phyloP scores from a whole-genome alignment of 73 alveolate genomes.

The Paramecium octaurelia region DNA sequence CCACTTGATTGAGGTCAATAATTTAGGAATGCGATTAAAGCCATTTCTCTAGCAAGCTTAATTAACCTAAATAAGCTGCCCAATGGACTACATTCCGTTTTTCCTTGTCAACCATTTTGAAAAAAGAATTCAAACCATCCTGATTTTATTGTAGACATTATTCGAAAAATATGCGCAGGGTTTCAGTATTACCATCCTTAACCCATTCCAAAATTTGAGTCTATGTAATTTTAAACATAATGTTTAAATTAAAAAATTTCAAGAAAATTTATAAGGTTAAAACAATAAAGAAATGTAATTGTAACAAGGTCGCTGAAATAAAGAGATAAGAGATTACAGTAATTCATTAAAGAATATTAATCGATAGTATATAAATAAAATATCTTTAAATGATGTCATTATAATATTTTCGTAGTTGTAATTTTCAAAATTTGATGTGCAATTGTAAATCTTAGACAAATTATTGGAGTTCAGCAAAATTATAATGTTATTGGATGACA shows the following conservation, averaged over 20 bases:
- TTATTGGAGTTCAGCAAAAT: not conserved
- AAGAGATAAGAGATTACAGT: no score
- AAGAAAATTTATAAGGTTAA: not conserved
- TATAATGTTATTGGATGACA: not conserved
- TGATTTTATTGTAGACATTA: not conserved
- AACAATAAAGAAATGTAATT: not conserved
- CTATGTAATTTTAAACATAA: not conserved
- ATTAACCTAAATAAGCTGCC: constrained; percentile 34
- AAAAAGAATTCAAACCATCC: not conserved
- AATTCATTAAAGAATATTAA: no score
- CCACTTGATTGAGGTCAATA: not conserved
- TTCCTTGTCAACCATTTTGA: not conserved
- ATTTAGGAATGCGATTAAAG: not conserved
- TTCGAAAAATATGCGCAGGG: not conserved
- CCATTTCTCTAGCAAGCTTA: not conserved
- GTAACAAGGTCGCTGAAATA: no score
- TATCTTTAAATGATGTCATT: not conserved
- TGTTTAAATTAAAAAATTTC: not conserved
- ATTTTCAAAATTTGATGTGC: not conserved
- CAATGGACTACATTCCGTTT: not conserved
- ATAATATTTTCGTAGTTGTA: not conserved
- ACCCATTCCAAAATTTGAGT: constrained; percentile 24
- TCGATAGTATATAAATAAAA: not conserved
- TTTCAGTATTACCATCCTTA: not conserved
- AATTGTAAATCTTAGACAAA: not conserved